These are phyloP conservation scores for Mycena rosella DNA, from an alignment of 768 basidiomycete species.

Conservation along the genomic window DNA sequence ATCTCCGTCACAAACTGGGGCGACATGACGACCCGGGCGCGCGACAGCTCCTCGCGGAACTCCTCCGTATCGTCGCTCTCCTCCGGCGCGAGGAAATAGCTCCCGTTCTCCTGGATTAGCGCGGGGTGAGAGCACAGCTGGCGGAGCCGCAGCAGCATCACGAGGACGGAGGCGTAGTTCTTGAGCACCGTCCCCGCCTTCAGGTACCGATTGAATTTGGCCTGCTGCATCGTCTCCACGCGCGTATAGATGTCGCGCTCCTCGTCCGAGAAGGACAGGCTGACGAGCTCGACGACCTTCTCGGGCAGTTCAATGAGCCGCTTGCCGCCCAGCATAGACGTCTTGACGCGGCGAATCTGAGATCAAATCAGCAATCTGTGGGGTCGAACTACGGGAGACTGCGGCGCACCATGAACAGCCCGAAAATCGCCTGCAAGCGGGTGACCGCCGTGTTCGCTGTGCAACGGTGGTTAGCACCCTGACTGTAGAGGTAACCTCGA, in stretches of 20 bases:
- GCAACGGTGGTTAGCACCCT: slow-evolving; percentile 19
- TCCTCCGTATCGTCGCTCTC: slow-evolving; percentile 52
- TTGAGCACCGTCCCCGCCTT: slow-evolving; percentile 77
- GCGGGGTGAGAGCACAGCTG: slow-evolving; percentile 79
- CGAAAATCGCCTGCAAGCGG: slow-evolving; percentile 71
- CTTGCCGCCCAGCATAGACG: slow-evolving; percentile 74
- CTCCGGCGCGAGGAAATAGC: slow-evolving; percentile 57
- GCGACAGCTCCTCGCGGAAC: slow-evolving; percentile 56
- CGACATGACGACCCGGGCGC: slow-evolving; percentile 59
- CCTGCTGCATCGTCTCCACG: slow-evolving; percentile 68
- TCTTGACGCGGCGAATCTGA: slow-evolving; percentile 77
- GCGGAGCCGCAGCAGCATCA: slow-evolving; percentile 66
- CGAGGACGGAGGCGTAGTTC: slow-evolving; percentile 69
- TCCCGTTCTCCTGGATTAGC: slow-evolving; percentile 69
- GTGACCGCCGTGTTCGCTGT: slow-evolving; percentile 66
- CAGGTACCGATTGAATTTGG: slow-evolving; percentile 73
- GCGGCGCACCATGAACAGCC: slow-evolving; percentile 67
- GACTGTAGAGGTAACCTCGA: not conserved
- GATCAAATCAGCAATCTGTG: too few species aligned
- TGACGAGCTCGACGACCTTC: slow-evolving; percentile 64
- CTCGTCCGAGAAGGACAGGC: slow-evolving; percentile 69
- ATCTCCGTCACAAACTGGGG: slow-evolving; percentile 64
- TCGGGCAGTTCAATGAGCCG: slow-evolving; percentile 74
- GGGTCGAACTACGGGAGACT: too few species aligned
- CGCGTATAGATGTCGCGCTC: slow-evolving; percentile 75